Evolutionary conservation across 192 early-diverging fungal species (phyloP), one percentile per base, ranked within the genome.

Genomic region (Umbelopsis sp.): DNA sequence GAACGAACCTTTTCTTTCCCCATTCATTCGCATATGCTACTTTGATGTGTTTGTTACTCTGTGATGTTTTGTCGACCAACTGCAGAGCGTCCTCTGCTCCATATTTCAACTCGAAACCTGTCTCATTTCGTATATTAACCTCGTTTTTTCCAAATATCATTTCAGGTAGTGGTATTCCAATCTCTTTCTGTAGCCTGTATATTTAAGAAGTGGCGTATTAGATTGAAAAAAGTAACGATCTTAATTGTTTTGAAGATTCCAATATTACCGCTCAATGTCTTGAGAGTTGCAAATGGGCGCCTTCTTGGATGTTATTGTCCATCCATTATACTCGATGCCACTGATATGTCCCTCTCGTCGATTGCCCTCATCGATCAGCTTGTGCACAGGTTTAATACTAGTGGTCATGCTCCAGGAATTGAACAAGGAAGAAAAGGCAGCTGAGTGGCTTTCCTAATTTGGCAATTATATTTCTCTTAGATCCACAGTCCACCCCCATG

Each of bases 131-230:
- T 43, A 94, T 69, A 6, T 71, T 78, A 26, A 98, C 81, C 70
- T 82, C 83, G 82, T 95, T 96, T 84, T 91, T 88, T 52, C 96
- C 96, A 89, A 97, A 98, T 36, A 96, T 91, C 97, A 98, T 98
- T 82, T 98, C 97, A 32, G 97, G 97, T 17, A 92, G 85, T 38
- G 92, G 92, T 52, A 97, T 87, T 7, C 84, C 84, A 56, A 90
- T 74, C 25, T 86, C 79, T 44, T 83, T 76, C 41, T 86, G 77
- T 11, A 81, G 76, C 22, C 87, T 88, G 41, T 24, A 25, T 31
- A n/a, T n/a, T n/a, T n/a, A 9, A 25, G 45, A 36, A 22, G 16
- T 24, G 26, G 26, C 2, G 17, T 5, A 26, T 54, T 17, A 54
- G 2, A 51, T 31, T 41, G 21, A 41, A 6, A 0, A 11, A 41